Percentiles rank a stretch among this genome's conserved stretches.
Conservation (phyloP, 2,329 filamentous ascomycete genomes). For the Didymella arachidicola region DNA sequence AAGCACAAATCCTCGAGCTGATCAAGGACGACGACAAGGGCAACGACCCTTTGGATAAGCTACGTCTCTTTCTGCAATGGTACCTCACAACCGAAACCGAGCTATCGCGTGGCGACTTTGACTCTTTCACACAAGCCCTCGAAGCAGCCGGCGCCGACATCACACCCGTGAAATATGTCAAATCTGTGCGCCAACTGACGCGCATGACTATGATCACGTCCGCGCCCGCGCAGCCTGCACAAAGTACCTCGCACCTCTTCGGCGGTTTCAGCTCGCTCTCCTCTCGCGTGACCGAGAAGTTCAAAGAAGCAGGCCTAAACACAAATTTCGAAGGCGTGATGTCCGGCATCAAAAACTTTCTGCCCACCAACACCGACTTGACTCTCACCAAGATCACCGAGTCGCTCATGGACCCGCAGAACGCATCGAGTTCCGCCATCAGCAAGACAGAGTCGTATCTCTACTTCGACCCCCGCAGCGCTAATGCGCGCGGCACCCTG, state of each 20-base stretch:
- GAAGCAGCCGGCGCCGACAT: constrained; percentile 77
- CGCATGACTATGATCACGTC: constrained; percentile 98
- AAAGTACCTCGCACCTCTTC: constrained; percentile 81
- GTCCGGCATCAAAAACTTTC: constrained; percentile 95
- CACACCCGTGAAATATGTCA: constrained; percentile 82
- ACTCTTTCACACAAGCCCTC: constrained; percentile 84
- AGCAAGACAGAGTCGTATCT: constrained; percentile 96
- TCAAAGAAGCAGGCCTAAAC: constrained; percentile 87
- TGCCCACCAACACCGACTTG: constrained; percentile 94
- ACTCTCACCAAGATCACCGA: constrained; percentile 98
- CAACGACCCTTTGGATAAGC: constrained; percentile 83
- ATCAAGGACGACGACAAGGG: constrained; percentile 84
- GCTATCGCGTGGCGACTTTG: constrained; percentile 80
- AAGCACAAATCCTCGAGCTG: constrained; percentile 85
- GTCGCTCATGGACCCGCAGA: constrained; percentile 94
- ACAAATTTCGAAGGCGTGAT: constrained; percentile 94
- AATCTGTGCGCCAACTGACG: constrained; percentile 83
- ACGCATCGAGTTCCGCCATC: constrained; percentile 89
- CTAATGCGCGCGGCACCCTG: constrained; percentile 91
- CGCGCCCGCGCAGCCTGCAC: constrained; percentile 70
- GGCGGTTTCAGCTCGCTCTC: constrained; percentile 92
- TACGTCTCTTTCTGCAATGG: constrained; percentile 96
- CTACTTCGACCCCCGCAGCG: constrained; percentile 94
- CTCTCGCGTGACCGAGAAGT: constrained; percentile 87
- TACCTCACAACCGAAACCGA: constrained; percentile 87